A percentile compares a stretch with the other conserved stretches of the same genome.
Evolutionary conservation across 2,329 filamentous ascomycete species (phyloP).

Genomic region (Beauveria medogensis): DNA sequence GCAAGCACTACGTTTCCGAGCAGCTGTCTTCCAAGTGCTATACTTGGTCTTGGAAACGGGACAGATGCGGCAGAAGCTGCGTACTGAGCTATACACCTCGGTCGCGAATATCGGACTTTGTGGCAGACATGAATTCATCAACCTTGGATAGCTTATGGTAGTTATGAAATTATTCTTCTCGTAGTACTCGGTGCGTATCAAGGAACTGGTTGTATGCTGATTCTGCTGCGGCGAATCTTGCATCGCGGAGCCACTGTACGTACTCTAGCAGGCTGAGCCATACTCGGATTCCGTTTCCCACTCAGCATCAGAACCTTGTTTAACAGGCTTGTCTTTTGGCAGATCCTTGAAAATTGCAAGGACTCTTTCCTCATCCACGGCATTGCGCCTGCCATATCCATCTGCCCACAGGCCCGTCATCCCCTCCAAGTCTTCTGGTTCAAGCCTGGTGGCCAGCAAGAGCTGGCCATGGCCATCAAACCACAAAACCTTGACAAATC

Average conservation of each 20-base stretch:
- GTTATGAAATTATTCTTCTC: not conserved
- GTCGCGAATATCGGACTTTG: not conserved
- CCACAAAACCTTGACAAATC: not conserved
- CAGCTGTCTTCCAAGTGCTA: not conserved
- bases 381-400: not conserved
- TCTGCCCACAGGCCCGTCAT: not conserved
- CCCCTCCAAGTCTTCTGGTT: not conserved
- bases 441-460: not conserved
- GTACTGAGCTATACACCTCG: not conserved
- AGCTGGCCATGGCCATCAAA: not conserved
- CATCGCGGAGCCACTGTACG: not conserved
- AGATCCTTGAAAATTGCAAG: fast-evolving
- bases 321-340: not conserved
- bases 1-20: not conserved
- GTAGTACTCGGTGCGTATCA: not conserved
- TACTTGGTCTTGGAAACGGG: not conserved
- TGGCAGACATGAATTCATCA: too few species aligned
- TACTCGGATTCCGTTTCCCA: not conserved
- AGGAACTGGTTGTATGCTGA: not conserved
- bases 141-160: not conserved
- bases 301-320: not conserved
- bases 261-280: not conserved
- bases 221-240: not conserved
- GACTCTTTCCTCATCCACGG: not conserved
- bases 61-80: not conserved